phyloP scores from a whole-genome alignment of 2,329 filamentous ascomycete genomes.

The Clonostachys sp. region DNA sequence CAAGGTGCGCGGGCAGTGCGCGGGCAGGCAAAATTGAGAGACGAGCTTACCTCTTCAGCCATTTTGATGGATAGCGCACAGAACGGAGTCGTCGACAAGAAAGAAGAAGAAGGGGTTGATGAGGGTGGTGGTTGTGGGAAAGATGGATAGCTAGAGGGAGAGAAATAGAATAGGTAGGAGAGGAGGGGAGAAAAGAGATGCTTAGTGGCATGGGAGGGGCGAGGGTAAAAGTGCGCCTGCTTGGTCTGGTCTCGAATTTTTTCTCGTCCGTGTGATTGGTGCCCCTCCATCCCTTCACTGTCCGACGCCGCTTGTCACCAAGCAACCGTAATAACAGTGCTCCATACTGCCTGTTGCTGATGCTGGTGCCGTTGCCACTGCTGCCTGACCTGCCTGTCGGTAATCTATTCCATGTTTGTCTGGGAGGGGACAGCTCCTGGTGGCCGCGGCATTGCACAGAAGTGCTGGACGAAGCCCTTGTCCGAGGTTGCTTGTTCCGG shows the following conservation, averaged over 20 bases:
- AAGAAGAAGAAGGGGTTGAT: slow-evolving; percentile 14
- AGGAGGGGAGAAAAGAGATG: slow-evolving; percentile 2
- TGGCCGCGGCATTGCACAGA: no score
- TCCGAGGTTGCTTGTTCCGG: no score
- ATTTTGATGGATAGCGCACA: slow-evolving; percentile 45
- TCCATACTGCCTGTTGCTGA: no score
- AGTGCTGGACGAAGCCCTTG: no score
- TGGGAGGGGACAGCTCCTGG: no score
- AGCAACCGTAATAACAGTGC: no score
- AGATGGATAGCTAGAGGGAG: slow-evolving; percentile 6
- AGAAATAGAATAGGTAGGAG: slow-evolving; percentile 9
- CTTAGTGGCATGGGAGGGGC: slow-evolving; percentile 4
- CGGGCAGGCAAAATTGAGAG: background rate
- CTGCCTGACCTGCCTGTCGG: no score
- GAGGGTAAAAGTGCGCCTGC: slow-evolving; percentile 24
- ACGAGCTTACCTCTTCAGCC: slow-evolving; percentile 52
- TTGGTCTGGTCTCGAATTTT: slow-evolving; percentile 28
- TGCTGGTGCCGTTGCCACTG: no score
- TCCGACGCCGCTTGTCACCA: slow-evolving; percentile 56
- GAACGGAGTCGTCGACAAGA: slow-evolving; percentile 17
- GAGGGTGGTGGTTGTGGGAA: slow-evolving; percentile 6
- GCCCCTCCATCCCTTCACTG: slow-evolving; percentile 27
- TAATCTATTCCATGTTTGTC: no score
- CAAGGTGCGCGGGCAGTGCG: slow-evolving; percentile 1
- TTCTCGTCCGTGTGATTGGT: slow-evolving; percentile 29